Evolutionary conservation across 1,139 yeast species (phyloP).

Genomic region (Protomyces inouyei): DNA sequence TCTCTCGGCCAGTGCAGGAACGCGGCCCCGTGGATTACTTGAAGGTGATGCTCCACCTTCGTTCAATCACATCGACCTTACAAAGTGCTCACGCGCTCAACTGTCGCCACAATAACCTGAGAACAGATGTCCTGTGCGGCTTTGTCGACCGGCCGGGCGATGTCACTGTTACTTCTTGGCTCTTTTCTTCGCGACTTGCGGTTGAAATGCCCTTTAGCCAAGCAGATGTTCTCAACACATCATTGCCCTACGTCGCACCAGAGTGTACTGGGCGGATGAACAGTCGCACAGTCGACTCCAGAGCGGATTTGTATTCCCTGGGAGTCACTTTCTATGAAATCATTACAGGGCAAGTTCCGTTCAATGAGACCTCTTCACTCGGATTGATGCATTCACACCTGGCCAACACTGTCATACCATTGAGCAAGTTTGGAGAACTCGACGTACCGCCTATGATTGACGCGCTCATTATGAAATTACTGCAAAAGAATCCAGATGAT

Average conservation of each 20-base stretch:
- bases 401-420: slow-evolving; percentile 1
- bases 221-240: slow-evolving; percentile 6
- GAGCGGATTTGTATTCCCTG: slow-evolving; percentile 25
- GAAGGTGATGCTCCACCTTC: neutral
- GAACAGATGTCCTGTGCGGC: slow-evolving; percentile 10
- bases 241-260: slow-evolving; percentile 23
- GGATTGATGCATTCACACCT: slow-evolving; percentile 24
- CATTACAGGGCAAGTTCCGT: slow-evolving; percentile 10
- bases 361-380: slow-evolving; percentile 4
- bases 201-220: slow-evolving; percentile 1
- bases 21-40: neutral
- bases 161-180: slow-evolving; percentile 13
- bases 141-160: neutral
- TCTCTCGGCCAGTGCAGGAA: neutral
- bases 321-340: slow-evolving; percentile 25
- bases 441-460: slow-evolving; percentile 4
- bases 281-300: slow-evolving; percentile 5
- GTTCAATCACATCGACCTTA: neutral
- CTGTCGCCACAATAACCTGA: slow-evolving; percentile 13
- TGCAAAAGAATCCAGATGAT: slow-evolving; percentile 24
- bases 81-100: neutral
- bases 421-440: neutral
- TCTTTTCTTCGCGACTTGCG: slow-evolving; percentile 10
- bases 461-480: slow-evolving; percentile 4
- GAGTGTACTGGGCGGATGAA: slow-evolving; percentile 27